These are phyloP conservation scores for Hortiboletus flavorubellus DNA, from an alignment of 768 basidiomycete species.

Conservation along the genomic window DNA sequence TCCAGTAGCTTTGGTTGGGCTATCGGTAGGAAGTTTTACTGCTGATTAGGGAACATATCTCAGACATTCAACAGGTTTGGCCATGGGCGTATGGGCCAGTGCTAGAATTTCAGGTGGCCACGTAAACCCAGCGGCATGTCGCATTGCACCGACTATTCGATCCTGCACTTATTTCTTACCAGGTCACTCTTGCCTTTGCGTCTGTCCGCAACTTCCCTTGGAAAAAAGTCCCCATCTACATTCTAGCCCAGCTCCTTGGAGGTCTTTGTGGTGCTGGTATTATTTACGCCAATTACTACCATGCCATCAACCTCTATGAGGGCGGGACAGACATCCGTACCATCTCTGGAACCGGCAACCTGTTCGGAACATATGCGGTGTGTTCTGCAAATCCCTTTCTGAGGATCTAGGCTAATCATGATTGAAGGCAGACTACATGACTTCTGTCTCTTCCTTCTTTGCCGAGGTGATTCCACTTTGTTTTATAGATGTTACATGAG, in stretches of 20 bases:
- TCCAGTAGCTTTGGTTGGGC: conserved; percentile 32
- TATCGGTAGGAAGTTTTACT: conserved; percentile 21
- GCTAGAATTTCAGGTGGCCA: conserved; percentile 72
- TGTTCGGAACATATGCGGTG: conserved; percentile 64
- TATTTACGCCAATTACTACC: conserved; percentile 62
- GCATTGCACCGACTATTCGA: not conserved
- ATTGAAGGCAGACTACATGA: conserved; percentile 40
- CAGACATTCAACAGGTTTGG: conserved; percentile 37
- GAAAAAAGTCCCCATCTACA: conserved; percentile 73
- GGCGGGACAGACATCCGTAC: conserved; percentile 55
- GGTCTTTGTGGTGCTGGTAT: conserved; percentile 54
- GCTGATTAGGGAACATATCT: not conserved
- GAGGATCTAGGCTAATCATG: conserved; percentile 7
- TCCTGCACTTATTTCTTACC: not conserved
- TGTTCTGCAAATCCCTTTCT: conserved; percentile 14
- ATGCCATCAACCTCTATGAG: conserved; percentile 64
- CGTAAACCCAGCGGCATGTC: conserved; percentile 64
- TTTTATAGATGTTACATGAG: not conserved
- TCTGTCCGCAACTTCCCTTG: conserved; percentile 73
- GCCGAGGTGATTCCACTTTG: conserved; percentile 33
- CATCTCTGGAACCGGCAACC: conserved; percentile 48
- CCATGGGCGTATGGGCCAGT: conserved; percentile 66
- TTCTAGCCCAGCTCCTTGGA: conserved; percentile 61
- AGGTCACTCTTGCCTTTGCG: conserved; percentile 71
- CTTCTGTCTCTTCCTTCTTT: conserved; percentile 43